These are phyloP conservation scores for Monosporascus sp. DNA, from an alignment of 2,329 filamentous ascomycete species.

Conservation along the genomic window DNA sequence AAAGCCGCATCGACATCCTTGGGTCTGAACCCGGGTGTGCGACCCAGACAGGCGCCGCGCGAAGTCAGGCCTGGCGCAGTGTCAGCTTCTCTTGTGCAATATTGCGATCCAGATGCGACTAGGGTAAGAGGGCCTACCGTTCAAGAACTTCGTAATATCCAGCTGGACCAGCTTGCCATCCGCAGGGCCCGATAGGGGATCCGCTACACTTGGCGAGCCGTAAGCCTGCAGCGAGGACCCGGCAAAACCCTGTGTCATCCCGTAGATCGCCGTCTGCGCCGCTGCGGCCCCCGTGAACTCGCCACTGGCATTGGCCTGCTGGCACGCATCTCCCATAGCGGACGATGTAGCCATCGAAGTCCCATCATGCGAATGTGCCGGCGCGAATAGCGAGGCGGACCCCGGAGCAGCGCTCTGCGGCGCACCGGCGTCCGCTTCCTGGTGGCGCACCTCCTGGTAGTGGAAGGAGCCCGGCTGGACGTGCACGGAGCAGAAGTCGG, in stretches of 20 bases:
- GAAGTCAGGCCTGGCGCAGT: constrained; percentile 15
- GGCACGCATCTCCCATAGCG: too few species aligned
- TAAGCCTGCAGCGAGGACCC: too few species aligned
- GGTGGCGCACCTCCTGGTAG: neutral
- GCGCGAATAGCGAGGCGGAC: neutral
- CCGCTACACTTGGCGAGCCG: too few species aligned
- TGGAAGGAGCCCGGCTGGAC: constrained; percentile 37
- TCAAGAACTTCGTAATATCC: constrained; percentile 22
- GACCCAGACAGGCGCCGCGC: constrained; percentile 20
- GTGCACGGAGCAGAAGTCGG: constrained; percentile 56
- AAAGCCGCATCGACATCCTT: constrained; percentile 22
- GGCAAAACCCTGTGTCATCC: too few species aligned
- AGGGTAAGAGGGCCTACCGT: constrained; percentile 18
- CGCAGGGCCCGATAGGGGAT: too few species aligned
- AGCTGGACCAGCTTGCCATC: constrained; percentile 7
- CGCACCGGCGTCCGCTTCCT: neutral
- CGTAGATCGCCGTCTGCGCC: too few species aligned
- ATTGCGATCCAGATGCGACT: neutral
- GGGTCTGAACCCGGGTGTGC: constrained; percentile 23
- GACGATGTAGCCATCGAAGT: too few species aligned
- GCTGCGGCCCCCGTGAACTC: too few species aligned
- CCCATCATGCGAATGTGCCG: neutral
- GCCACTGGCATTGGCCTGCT: too few species aligned
- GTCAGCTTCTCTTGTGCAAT: constrained; percentile 1
- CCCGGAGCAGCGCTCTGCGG: neutral